Percentiles rank a stretch among this genome's conserved stretches.
phyloP scores from a whole-genome alignment of 176 grass and related monocot genomes.

The Saccharum spontaneum region DNA sequence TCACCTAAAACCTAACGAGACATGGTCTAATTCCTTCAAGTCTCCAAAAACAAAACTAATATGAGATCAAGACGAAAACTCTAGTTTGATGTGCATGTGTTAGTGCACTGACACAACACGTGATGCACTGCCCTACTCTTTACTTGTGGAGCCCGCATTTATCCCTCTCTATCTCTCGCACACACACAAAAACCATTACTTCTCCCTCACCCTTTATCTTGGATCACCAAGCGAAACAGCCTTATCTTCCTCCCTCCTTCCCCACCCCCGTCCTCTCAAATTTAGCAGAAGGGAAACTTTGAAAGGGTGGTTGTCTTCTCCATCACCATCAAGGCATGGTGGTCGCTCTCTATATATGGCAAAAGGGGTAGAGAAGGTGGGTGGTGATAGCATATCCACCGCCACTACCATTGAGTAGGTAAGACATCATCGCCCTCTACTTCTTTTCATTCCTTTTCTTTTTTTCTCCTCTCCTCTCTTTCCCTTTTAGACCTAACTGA shows the following conservation, averaged over 20 bases:
- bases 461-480: background rate
- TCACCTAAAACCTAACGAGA: too few species aligned
- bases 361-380: background rate
- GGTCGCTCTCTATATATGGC: background rate
- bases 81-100: too few species aligned
- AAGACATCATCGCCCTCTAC: background rate
- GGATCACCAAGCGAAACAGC: background rate
- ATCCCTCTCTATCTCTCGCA: too few species aligned
- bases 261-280: background rate
- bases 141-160: background rate
- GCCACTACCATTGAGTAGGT: background rate
- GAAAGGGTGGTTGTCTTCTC: background rate
- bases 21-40: too few species aligned
- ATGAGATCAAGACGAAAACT: too few species aligned
- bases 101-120: too few species aligned
- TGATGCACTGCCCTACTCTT: background rate
- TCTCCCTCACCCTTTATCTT: background rate
- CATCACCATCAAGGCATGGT: background rate
- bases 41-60: too few species aligned
- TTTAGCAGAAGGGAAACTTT: background rate
- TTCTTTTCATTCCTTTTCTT: background rate
- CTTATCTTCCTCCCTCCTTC: background rate
- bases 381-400: background rate
- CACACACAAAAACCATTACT: background rate
- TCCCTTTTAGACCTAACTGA: background rate